Evolutionary conservation across 108 stramenopile species (phyloP), one percentile per base, ranked within the genome.

Genomic region (Fistulifera solaris): DNA sequence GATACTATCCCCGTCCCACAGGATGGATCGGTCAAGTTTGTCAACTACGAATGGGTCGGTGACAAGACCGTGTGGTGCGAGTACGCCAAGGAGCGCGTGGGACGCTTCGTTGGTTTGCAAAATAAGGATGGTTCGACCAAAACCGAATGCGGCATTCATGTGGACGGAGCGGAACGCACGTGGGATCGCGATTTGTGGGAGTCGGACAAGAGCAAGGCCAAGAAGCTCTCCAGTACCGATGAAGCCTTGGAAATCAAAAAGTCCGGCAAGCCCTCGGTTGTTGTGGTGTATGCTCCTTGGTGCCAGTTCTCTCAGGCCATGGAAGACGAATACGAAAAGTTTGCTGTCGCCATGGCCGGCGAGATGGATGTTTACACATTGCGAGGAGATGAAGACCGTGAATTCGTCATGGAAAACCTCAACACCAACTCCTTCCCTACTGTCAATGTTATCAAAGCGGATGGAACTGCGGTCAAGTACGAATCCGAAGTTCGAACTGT

Each of bases 101-200:
- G 96, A 52, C 88, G 96, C 26, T 97, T 97, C 70, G 92, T 95
- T 55, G 94, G 93, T 62, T 78, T 97, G 53, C 83, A 80, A 59
- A 97, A 93, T 71, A 88, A 87, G 65, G 96, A 97, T 64, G 96
- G 96, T 39, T 89, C 92, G 40, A 83, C 92, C 70, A 97, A 97
- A 94, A 95, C 96, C 18, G 96, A 97, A 66, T 97, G 96, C 67
- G 96, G 96, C 48, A 95, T 97, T 70, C 96, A 97, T 76, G 92
- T 93, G 18, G 73, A 56, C 57, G 92, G 92, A 25, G 92, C 92
- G 35, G 92, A 93, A 56, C 77, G 67, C 48, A 89, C 87, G 24
- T 93, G 88, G 72, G 92, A 93, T 58, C 83, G 92, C 57, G 92
- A 93, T 59, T 71, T 93, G 56, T 93, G 87, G 87, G 85, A 82